These are phyloP conservation scores for Guyanaporus albipodus DNA, from an alignment of 768 basidiomycete genomes.

Conservation along the genomic window DNA sequence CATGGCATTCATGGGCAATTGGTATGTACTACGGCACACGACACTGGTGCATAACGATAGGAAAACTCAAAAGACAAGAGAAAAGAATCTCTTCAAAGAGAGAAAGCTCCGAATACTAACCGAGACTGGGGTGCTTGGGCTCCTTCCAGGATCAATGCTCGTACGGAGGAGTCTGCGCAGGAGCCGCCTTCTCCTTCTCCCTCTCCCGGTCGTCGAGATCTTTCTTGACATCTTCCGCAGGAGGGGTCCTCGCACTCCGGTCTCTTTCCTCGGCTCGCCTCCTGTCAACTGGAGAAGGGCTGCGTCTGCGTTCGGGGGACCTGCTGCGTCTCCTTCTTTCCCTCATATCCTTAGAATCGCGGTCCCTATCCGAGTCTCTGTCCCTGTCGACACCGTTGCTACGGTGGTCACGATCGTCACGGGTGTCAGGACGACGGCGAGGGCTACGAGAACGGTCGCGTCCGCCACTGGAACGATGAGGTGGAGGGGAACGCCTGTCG, in stretches of 20 bases:
- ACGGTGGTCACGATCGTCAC: constrained; percentile 37
- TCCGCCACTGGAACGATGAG: constrained; percentile 36
- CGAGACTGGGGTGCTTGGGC: neutral
- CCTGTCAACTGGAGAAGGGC: constrained; percentile 38
- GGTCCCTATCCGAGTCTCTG: constrained; percentile 33
- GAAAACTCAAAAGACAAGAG: constrained; percentile 1
- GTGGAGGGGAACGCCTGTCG: constrained; percentile 51
- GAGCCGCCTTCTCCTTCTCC: constrained; percentile 37
- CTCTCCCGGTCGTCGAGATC: constrained; percentile 47
- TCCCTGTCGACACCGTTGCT: constrained; percentile 37
- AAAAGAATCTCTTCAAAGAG: neutral
- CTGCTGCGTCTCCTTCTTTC: constrained; percentile 50
- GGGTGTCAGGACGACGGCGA: constrained; percentile 40
- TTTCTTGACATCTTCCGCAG: constrained; percentile 38
- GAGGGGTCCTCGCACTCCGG: constrained; percentile 48
- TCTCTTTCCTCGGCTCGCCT: constrained; percentile 47
- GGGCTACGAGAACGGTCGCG: constrained; percentile 54
- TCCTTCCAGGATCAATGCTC: constrained; percentile 38
- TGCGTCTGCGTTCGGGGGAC: constrained; percentile 45
- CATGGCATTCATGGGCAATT: constrained; percentile 18
- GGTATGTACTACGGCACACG: constrained; percentile 17
- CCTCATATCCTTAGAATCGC: constrained; percentile 37
- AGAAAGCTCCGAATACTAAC: constrained; percentile 3
- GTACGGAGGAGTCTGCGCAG: constrained; percentile 54
- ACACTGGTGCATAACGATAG: constrained; percentile 3